Evolutionary conservation across 2,329 filamentous ascomycete species (phyloP).

Genomic region (Pleurostoma richardsiae): DNA sequence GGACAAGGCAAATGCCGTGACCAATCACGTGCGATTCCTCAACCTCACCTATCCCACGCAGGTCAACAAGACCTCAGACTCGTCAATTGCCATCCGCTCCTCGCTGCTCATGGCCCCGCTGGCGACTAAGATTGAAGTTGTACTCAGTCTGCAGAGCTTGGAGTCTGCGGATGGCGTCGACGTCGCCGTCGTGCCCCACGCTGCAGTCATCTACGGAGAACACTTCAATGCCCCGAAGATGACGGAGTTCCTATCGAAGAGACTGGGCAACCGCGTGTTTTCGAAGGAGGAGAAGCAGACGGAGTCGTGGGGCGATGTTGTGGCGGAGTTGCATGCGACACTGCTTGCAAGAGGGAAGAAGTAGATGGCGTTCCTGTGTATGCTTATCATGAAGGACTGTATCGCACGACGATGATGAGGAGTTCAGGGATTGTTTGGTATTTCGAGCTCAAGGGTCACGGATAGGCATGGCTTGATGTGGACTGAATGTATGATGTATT

Average conservation of each 20-base stretch:
- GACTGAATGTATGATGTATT: too few species aligned
- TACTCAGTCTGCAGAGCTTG: conserved; percentile 47
- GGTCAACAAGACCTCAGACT: conserved; percentile 59
- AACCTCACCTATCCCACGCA: conserved; percentile 60
- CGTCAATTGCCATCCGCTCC: conserved; percentile 55
- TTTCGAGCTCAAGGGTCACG: neutral
- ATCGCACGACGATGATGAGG: neutral
- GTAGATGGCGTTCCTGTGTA: conserved; percentile 14
- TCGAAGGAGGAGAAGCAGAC: conserved; percentile 24
- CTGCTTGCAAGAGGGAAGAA: conserved; percentile 52
- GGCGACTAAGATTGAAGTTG: conserved; percentile 63
- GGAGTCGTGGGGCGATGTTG: conserved; percentile 47
- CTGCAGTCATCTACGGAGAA: conserved; percentile 70
- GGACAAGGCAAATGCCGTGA: conserved; percentile 57
- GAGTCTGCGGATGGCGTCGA: conserved; percentile 44
- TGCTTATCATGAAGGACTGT: neutral
- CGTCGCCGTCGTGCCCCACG: conserved; percentile 48
- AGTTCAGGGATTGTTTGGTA: neutral
- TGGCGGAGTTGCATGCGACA: conserved; percentile 50
- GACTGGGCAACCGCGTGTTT: conserved; percentile 36
- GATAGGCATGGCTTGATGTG: too few species aligned
- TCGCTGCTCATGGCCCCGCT: conserved; percentile 59
- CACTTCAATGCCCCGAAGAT: conserved; percentile 72
- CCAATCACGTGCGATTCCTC: conserved; percentile 56
- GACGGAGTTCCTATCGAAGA: conserved; percentile 60